Base-by-base conservation (phyloP, 208 protist genomes). In the Crithidia brevicula region DNA sequence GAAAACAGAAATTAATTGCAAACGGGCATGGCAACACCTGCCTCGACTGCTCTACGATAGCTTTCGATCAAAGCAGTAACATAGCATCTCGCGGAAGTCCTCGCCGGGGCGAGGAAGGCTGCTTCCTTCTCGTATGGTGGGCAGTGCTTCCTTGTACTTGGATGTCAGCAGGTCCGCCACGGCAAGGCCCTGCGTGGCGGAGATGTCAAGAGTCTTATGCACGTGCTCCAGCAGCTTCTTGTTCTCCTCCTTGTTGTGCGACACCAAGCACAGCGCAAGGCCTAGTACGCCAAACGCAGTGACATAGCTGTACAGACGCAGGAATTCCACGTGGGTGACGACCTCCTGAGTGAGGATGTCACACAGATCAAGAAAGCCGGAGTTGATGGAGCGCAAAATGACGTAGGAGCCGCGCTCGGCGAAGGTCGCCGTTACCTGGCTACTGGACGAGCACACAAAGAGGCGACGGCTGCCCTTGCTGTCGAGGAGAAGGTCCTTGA, bases 321-420 rank as follows among this genome's bases (percentile, higher is more conserved):
- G 71, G 47, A 95, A 95, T 72, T 95, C 86, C 7, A 91, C 89
- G 58, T 95, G 83, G 0, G 73, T 83, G 5, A 92, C 83, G 20
- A 85, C 79, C 64, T 92, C 85, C 59, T 90, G 81, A 16, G 76
- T 86, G 23, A 95, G 83, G 42, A 85, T 56, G 52, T 94, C 83
- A 73, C 86, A 90, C 30, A 92, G 62, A 61, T 89, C 69, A 22
- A 95, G 75, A 46, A 95, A 82, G 49, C 49, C 43, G 13, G 67
- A n/a, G 77, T 95, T 95, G 57, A 92, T 81, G 53, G 75, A 81
- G 22, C 84, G 81, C 49, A 92, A 65, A 28, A 95, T 78, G n/a
- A 78, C 75, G 46, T 85, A 84, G 16, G 61, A 67, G 50, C 78
- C 83, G 45, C 77, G 76, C 52, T 95, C 84, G 20, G 81, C 82